A percentile compares a stretch with the other conserved stretches of the same genome.
Evolutionary conservation across 768 basidiomycete genomes (phyloP).

Genomic region (Clavulina sp.): DNA sequence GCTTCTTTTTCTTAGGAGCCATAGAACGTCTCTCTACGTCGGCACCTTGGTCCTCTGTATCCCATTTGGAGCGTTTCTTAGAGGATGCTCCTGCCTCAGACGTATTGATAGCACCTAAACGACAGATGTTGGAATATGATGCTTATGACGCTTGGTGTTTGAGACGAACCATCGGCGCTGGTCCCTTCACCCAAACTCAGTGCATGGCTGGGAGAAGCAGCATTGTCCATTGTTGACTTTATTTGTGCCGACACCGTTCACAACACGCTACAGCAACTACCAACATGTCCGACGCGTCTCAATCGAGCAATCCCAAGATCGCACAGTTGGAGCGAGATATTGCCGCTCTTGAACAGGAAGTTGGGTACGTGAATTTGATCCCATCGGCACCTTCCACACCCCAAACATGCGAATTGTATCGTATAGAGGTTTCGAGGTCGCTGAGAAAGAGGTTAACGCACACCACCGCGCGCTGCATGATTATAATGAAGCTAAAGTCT

Average conservation of each 20-base stretch:
- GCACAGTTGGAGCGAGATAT: neutral
- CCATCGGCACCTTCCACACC: neutral
- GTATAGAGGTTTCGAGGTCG: neutral
- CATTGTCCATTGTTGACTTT: neutral
- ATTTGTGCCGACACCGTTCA: neutral
- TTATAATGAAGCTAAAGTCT: slow-evolving; percentile 1
- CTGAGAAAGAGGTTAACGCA: neutral
- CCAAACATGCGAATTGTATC: neutral
- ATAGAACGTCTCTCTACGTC: neutral
- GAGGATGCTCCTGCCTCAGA: neutral
- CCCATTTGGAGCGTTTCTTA: slow-evolving; percentile 1
- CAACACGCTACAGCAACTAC: neutral
- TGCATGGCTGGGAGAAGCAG: neutral
- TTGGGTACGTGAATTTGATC: neutral
- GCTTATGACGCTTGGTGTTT: neutral
- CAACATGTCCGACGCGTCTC: neutral
- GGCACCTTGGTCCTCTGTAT: neutral
- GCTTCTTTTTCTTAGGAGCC: neutral
- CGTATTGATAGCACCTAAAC: no score
- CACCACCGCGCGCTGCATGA: neutral
- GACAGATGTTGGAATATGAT: neutral
- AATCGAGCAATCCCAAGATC: neutral
- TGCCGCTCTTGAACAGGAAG: neutral
- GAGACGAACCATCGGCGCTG: neutral
- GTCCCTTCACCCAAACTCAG: neutral